phyloP scores from a whole-genome alignment of 495 filamentous ascomycete genomes.

The Cercophora samala region DNA sequence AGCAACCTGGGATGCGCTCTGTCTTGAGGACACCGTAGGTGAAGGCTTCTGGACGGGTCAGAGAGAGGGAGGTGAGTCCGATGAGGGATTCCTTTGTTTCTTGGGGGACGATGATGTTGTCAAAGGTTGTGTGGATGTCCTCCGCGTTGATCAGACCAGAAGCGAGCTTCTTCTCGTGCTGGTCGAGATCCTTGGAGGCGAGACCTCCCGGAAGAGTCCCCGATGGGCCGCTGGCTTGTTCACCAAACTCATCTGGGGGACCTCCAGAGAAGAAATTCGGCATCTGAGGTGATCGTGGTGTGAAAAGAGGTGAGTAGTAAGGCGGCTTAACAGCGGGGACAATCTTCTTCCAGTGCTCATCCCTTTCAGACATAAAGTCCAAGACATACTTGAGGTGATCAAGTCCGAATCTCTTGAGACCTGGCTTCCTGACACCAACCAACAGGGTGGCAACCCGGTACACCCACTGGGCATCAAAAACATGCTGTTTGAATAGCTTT shows the following conservation, averaged over 20 bases:
- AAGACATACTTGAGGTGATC: conserved; percentile 21
- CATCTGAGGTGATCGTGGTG: not conserved
- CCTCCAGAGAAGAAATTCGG: conserved; percentile 9
- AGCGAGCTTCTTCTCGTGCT: conserved; percentile 78
- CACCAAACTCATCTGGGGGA: not conserved
- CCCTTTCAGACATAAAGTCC: conserved; percentile 23
- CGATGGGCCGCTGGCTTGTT: not conserved
- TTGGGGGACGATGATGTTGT: conserved; percentile 73
- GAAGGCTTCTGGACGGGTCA: conserved; percentile 90
- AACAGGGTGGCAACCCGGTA: conserved; percentile 31
- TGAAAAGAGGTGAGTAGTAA: conserved; percentile 33
- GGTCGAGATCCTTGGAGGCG: conserved; percentile 34
- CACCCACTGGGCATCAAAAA: conserved; percentile 36
- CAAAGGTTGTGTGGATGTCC: conserved; percentile 80
- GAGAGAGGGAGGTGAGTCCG: conserved; percentile 81
- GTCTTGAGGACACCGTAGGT: conserved; percentile 90
- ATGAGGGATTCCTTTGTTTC: conserved; percentile 87
- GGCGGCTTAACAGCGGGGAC: conserved; percentile 23
- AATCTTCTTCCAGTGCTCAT: conserved; percentile 28
- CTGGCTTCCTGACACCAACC: conserved; percentile 23
- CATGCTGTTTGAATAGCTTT: conserved; percentile 15
- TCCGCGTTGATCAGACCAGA: conserved; percentile 76
- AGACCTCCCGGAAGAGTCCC: conserved; percentile 10
- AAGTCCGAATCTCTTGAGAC: conserved; percentile 15
- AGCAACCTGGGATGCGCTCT: conserved; percentile 82